Percentiles rank a stretch among this genome's conserved stretches.
These are phyloP conservation scores for Lanmaoa pseudosensibilis DNA, from an alignment of 768 basidiomycete genomes.

Conservation along the genomic window DNA sequence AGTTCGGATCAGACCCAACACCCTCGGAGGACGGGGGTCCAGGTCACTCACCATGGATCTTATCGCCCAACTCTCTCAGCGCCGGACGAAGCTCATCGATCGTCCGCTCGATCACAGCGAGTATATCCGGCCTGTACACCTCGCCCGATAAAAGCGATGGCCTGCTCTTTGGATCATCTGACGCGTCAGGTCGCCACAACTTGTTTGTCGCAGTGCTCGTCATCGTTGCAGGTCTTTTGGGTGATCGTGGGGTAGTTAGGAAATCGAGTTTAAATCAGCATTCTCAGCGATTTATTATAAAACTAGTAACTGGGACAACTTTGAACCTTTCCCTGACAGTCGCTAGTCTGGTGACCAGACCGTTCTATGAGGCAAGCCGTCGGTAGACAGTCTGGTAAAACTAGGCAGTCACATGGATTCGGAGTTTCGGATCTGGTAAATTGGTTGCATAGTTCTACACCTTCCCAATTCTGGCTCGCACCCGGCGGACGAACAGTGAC, in stretches of 20 bases:
- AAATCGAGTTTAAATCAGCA: background rate
- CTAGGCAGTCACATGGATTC: too few relatives aligned
- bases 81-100: slow-evolving; percentile 54
- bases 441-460: slow-evolving; percentile 2
- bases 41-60: slow-evolving; percentile 62
- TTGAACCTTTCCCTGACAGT: too few relatives aligned
- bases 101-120: slow-evolving; percentile 57
- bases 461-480: slow-evolving; percentile 4
- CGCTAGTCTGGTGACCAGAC: too few relatives aligned
- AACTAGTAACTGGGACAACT: too few relatives aligned
- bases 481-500: background rate
- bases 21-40: background rate
- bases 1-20: background rate
- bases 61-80: slow-evolving; percentile 60
- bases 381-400: too few relatives aligned
- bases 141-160: slow-evolving; percentile 5
- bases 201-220: too few relatives aligned
- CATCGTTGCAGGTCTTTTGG: too few relatives aligned
- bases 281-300: too few relatives aligned
- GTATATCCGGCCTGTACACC: slow-evolving; percentile 57
- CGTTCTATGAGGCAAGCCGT: too few relatives aligned
- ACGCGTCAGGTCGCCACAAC: slow-evolving; percentile 7
- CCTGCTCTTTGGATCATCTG: background rate
- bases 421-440: background rate
- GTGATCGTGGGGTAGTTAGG: background rate